phyloP scores from a whole-genome alignment of 108 stramenopile species.

The Bacterosira constricta region DNA sequence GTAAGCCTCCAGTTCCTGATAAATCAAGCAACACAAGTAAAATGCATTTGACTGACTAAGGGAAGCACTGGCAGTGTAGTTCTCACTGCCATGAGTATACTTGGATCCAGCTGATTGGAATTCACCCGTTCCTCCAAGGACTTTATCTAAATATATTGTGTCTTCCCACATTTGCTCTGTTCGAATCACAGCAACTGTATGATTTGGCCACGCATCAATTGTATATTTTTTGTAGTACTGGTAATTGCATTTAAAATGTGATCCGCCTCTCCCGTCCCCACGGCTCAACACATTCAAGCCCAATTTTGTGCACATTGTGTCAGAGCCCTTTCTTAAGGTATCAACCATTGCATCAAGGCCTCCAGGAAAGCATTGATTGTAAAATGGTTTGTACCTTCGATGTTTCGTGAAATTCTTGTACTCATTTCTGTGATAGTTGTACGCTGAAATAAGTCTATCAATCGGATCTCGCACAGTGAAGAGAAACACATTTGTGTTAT shows the following conservation, averaged over 20 bases:
- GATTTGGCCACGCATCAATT: background rate
- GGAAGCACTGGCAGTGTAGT: background rate
- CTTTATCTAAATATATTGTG: background rate
- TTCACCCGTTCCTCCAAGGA: background rate
- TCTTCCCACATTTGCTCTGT: slow-evolving; percentile 5
- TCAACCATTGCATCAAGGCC: background rate
- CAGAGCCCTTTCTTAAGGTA: background rate
- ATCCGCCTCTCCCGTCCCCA: background rate
- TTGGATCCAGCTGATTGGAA: background rate
- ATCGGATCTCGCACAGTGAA: slow-evolving; percentile 8
- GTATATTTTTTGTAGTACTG: background rate
- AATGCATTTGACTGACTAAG: background rate
- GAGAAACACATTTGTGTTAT: slow-evolving; percentile 11
- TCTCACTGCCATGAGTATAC: background rate
- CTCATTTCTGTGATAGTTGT: slow-evolving; percentile 5
- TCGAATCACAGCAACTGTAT: slow-evolving; percentile 6
- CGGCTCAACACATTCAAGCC: background rate
- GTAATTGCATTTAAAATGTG: slow-evolving; percentile 4
- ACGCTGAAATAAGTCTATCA: background rate
- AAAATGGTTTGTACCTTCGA: background rate
- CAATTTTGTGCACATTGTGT: background rate
- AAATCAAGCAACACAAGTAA: slow-evolving; percentile 4
- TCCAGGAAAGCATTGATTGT: slow-evolving; percentile 2
- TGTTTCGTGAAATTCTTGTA: background rate
- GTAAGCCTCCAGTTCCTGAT: slow-evolving; percentile 6